Evolutionary conservation across 2,329 filamentous ascomycete genomes (phyloP), one percentile per base, ranked within the genome.

Genomic region (Monilinia fructicola): DNA sequence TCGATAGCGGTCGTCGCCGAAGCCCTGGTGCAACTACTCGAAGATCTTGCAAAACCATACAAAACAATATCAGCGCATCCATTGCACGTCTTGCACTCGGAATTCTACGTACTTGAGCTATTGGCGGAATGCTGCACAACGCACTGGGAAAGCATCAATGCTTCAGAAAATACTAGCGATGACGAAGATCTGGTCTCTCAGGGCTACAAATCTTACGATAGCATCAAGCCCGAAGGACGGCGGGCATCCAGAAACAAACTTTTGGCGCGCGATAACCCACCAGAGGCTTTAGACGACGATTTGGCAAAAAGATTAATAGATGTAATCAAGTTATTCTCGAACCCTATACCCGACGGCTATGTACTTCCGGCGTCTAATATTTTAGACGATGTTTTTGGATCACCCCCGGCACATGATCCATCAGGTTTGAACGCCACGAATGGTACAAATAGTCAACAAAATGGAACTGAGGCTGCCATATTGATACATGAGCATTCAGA

Each of bases 81-180:
- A 2, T 78, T 81, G 48, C 85, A 88, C 73, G 81, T 90, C 62
- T 78, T 89, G 42, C 81, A 85, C 56, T 89, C 88, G 23, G 87
- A 90, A 75, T 78, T 87, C 58, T 90, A 87, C 72, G 79, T 89
- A n/a, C 77, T 90, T 60, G 82, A 84, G 58, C 79, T 90, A 53
- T 81, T 87, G 46, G 85, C 87, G 73, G 87, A 90, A 73, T 90
- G 87, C 74, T 90, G 86, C 71, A 81, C 83, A 61, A 82, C 83
- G 64, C 83, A 87, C 74, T 89, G 87, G 86, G 78, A 82, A 38
- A 77, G 79, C 50, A 74, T 82, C 54, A 78, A 80, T 38, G 40
- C 54, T 31, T 60, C 68, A 44, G 70, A 73, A 62, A 53, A 74
- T 68, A 52, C 63, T 55, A 64, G 68, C 18, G 63, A 60, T n/a